Evolutionary conservation across 129 eudicot genomes (phyloP).

Genomic region (Dittrichia graveolens): DNA sequence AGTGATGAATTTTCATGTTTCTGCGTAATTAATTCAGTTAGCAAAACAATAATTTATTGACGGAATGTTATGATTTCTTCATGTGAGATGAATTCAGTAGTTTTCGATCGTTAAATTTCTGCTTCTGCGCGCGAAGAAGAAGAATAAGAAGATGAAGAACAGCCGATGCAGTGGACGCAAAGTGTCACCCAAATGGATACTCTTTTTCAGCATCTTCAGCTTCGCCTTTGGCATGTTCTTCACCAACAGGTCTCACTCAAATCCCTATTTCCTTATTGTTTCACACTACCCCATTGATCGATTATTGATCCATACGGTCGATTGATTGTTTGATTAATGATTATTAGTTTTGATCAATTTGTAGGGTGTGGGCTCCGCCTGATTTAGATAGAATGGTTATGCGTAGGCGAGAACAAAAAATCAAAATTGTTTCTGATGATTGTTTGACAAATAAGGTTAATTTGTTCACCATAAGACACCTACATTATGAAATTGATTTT

Average conservation of each 20-base stretch:
- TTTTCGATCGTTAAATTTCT: neutral
- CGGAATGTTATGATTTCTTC: too few species aligned
- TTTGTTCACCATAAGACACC: neutral
- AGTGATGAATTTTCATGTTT: too few species aligned
- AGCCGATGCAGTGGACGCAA: slow-evolving; percentile 40
- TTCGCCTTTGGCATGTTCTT: slow-evolving; percentile 61
- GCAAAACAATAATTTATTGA: too few species aligned
- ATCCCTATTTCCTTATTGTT: neutral
- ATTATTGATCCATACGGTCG: neutral
- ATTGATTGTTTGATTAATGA: neutral
- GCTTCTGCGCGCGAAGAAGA: neutral
- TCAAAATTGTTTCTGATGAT: slow-evolving; percentile 41
- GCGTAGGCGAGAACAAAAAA: slow-evolving; percentile 41
- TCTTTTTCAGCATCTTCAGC: slow-evolving; percentile 50
- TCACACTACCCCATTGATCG: neutral
- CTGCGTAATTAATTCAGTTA: too few species aligned
- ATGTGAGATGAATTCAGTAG: neutral
- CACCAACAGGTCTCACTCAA: slow-evolving; percentile 51
- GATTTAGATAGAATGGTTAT: slow-evolving; percentile 41
- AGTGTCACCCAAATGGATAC: slow-evolving; percentile 57
- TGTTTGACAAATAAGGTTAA: slow-evolving; percentile 54
- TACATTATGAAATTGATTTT: neutral
- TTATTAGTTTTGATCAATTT: neutral
- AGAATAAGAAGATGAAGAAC: slow-evolving; percentile 40
- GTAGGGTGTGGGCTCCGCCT: slow-evolving; percentile 52